Base-by-base conservation (phyloP, 306 rosid genomes). In the Vigna nakashimae region DNA sequence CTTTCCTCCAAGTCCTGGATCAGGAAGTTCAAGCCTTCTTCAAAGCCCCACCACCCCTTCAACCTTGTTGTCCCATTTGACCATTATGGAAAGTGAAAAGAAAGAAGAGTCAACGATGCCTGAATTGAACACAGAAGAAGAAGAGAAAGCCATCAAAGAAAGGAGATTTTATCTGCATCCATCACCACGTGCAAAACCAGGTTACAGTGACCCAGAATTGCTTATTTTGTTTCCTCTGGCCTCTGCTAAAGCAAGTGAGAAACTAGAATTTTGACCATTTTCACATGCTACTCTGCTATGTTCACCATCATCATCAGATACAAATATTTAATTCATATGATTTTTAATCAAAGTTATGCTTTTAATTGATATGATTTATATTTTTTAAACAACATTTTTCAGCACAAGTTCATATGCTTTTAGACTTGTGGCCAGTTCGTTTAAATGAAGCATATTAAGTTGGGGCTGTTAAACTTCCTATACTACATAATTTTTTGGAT, bases 111-210 rank as follows among this genome's bases (percentile, higher is more conserved):
- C 71, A 43, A 74, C 59, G 36, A 40, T 43, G 32, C 30, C 40
- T 52, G 77, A 65, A 30, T 64, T 89, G 4, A 86, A 87, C 69
- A 74, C 55, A 34, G 83, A 87, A 58, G 97, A 90, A 82, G 97
- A 92, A 85, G 96, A 90, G 77, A 90, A 48, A 75, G 97, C 93
- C 12, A 89, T 92, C 45, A 84, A 76, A 84, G 97, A 89, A 73
- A 88, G 89, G 79, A 57, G 94, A 14, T 90, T 92, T 81, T 92
- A 90, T 84, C 83, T 90, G 91, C 94, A 90, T 80, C 94, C 94
- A 43, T 92, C 96, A 18, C 96, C 96, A 10, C 78, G 89, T 65
- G 48, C 90, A 26, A 83, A 65, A 59, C 74, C 81, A 46, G 89
- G 88, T n/a, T 73, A 26, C 70, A 69, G 59, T 70, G 82, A 87